phyloP scores from a whole-genome alignment of 371 early-diverging fungal species.

The Mucor plumbeus region DNA sequence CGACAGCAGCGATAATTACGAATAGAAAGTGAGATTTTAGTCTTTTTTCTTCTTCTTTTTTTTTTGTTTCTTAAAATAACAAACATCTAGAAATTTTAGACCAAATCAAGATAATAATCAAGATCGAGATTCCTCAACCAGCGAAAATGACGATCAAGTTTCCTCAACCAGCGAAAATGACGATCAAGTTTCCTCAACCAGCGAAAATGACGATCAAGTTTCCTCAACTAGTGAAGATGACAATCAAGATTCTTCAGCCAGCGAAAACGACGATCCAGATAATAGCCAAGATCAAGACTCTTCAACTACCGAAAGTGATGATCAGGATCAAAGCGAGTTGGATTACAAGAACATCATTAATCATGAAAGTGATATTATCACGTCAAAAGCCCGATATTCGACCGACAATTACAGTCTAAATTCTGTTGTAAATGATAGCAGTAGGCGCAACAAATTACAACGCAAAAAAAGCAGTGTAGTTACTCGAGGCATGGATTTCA shows the following conservation, averaged over 20 bases:
- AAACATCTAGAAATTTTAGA: neutral
- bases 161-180: neutral
- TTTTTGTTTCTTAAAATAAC: neutral
- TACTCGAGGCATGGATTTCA: slow-evolving; percentile 23
- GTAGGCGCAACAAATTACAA: slow-evolving; percentile 4
- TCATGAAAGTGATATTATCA: slow-evolving; percentile 6
- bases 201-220: neutral
- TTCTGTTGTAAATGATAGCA: neutral
- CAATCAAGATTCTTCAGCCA: slow-evolving; percentile 5
- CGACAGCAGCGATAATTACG: neutral
- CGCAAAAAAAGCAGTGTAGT: slow-evolving; percentile 19
- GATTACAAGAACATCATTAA: neutral
- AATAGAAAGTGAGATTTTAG: neutral
- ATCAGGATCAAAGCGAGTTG: slow-evolving; percentile 3
- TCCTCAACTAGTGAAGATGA: neutral
- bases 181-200: neutral
- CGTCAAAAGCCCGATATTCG: slow-evolving; percentile 5
- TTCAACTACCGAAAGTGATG: neutral
- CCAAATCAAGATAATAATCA: neutral
- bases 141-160: neutral
- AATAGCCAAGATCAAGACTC: neutral
- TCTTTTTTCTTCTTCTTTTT: neutral
- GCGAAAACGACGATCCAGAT: no score
- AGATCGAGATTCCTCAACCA: neutral
- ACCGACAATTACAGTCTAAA: slow-evolving; percentile 1